Evolutionary conservation across 164 flowering plant genomes (phyloP), one percentile per base, ranked within the genome.

Genomic region (Pachysandra terminalis): DNA sequence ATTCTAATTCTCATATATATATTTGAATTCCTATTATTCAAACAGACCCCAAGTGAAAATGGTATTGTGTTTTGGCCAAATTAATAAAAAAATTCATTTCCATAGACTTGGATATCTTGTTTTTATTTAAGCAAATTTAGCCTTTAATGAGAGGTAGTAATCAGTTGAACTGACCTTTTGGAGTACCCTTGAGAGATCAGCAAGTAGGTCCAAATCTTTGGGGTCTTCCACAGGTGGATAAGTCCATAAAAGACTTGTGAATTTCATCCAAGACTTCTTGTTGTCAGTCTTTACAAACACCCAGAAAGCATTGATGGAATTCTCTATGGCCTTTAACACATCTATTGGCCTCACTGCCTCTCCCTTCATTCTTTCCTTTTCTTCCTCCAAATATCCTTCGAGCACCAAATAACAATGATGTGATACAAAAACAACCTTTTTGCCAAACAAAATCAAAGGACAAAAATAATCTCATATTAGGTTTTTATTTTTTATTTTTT

Each of bases 151-250:
- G 14, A 25, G 13, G 21, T 26, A 49, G 1, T 49, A 1, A 28
- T 23, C 40, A 0, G 28, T 32, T 27, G 41, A 28, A n/a, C 56
- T 40, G 74, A 86, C 90, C 84, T 78, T 73, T 57, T 72, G 77
- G 55, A 81, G 84, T 32, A 3, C 65, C 63, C 58, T 73, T 27
- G 59, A 75, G 53, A 87, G 78, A n/a, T 77, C 63, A 68, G 65
- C 69, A 9, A 82, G 55, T n/a, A 81, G 77, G 53, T 71, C 73
- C 49, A 85, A 66, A 62, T 87, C 87, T 68, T 70, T 74, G 23
- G 89, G 86, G 74, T 85, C 86, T 70, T 85, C 87, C 27, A 85
- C 78, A 26, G 71, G 81, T 21, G 81, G 75, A 40, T 48, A 22
- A 63, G 58, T 68, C 82, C 81, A 70, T 2, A 70, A 25, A 58